Conservation (phyloP, 2,329 filamentous ascomycete species). For the Epicoccum sorghinum region DNA sequence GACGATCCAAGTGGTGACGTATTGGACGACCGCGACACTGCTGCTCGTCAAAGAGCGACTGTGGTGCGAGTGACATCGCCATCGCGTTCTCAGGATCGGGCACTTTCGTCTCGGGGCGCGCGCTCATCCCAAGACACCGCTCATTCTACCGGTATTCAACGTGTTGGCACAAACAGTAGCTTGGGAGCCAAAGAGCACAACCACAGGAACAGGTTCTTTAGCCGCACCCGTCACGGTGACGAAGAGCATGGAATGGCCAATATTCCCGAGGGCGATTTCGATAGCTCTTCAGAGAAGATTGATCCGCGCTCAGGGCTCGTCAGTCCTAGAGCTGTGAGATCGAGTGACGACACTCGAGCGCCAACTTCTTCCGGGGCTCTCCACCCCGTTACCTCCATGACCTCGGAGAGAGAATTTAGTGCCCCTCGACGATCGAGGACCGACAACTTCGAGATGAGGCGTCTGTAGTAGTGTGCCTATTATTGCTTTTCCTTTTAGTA, state of each 20-base stretch:
- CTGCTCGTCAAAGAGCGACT: slow-evolving; percentile 43
- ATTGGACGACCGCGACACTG: slow-evolving; percentile 60
- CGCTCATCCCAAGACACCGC: slow-evolving; percentile 42
- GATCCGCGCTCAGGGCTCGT: slow-evolving; percentile 45
- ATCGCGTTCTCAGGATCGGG: slow-evolving; percentile 38
- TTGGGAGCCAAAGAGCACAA: slow-evolving; percentile 44
- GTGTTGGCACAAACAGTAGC: slow-evolving; percentile 44
- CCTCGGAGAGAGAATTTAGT: slow-evolving; percentile 29
- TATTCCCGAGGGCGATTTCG: slow-evolving; percentile 49
- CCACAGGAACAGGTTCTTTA: slow-evolving; percentile 68
- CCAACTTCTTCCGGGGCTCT: slow-evolving; percentile 33
- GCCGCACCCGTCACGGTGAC: slow-evolving; percentile 49
- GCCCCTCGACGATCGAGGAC: slow-evolving; percentile 35
- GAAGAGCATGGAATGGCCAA: slow-evolving; percentile 56
- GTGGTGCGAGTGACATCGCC: slow-evolving; percentile 51
- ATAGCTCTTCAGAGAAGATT: slow-evolving; percentile 38
- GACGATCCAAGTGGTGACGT: slow-evolving; percentile 69
- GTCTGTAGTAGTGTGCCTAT: slow-evolving; percentile 23
- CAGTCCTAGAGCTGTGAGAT: slow-evolving; percentile 39
- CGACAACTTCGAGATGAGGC: slow-evolving; percentile 44
- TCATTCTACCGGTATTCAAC: slow-evolving; percentile 39
- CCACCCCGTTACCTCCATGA: slow-evolving; percentile 5
- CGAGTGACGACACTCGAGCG: slow-evolving; percentile 27
- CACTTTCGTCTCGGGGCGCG: slow-evolving; percentile 38
- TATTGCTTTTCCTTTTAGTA: background rate